Evolutionary conservation across 2,329 filamentous ascomycete species (phyloP), one percentile per base, ranked within the genome.

Genomic region (Sclerotinia borealis): DNA sequence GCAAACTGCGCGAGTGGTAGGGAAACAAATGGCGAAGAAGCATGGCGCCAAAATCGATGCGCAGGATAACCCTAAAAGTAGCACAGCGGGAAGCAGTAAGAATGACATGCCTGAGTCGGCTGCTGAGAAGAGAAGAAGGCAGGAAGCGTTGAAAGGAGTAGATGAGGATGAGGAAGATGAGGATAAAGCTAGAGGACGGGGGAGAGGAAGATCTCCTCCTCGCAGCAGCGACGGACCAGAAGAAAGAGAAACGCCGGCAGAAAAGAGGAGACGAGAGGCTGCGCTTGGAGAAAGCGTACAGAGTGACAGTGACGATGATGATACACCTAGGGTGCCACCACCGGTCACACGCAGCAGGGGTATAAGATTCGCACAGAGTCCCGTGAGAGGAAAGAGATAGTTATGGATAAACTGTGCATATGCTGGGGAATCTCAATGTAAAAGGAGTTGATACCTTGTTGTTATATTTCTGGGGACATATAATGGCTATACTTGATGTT

Each of bases 241-340:
- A 52, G 59, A 63, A 17, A 52, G 25, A 39, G 90, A 93, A 76
- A 92, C 89, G 0, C 87, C 89, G 0, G 90, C 90, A 0, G 91
- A 93, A 75, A 81, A 88, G 63, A 82, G 89, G 47, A 80, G 91
- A 60, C 83, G 91, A 69, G 85, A 92, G 70, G 89, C 89, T 1
- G 91, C 90, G 1, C 77, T 93, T 1, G 89, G 90, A 11, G 79
- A 89, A 65, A 76, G 77, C 17, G 59, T 49, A 41, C 64, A 64
- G 29, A 54, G 58, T 37, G 66, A 69, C 15, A 69, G 70, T 34
- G 69, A 73, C 39, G 72, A 73, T 60, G 72, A 74, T 63, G 70
- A 71, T 67, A 72, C 71, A 19, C 68, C 65, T 17, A 59, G 71
- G n/a, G 68, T 74, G 13, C 72, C 71, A 27, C 71, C 68, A 6